Percentiles rank a stretch among this genome's conserved stretches.
phyloP scores from a whole-genome alignment of 805 yeast species.

The Hanseniaspora guilliermondii region DNA sequence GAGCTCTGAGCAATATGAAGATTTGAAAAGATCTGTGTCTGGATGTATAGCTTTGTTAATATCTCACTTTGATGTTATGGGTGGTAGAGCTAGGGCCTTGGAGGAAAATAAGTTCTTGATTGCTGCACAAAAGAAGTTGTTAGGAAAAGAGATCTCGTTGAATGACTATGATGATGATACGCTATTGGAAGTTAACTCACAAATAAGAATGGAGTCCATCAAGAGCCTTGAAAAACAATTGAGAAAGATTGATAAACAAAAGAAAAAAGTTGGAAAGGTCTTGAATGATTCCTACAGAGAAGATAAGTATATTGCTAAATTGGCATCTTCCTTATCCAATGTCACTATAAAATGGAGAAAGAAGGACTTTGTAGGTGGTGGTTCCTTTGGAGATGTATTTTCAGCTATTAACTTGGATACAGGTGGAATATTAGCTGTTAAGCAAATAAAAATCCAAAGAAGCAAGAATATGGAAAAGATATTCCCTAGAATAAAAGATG shows the following conservation, averaged over 20 bases:
- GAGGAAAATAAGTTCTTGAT: conserved; percentile 41
- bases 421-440: conserved; percentile 94
- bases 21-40: conserved; percentile 70
- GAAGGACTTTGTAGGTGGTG: conserved; percentile 86
- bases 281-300: conserved; percentile 78
- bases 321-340: conserved; percentile 81
- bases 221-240: conserved; percentile 44
- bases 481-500: conserved; percentile 83
- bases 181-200: conserved; percentile 45
- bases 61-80: conserved; percentile 96
- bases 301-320: conserved; percentile 69
- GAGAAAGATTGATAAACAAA: conserved; percentile 33
- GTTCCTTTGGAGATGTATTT: conserved; percentile 88
- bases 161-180: conserved; percentile 44
- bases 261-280: conserved; percentile 61
- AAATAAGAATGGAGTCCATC: conserved; percentile 56
- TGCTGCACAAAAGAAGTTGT: conserved; percentile 24
- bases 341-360: conserved; percentile 96
- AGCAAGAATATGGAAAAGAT: conserved; percentile 70
- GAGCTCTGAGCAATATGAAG: conserved; percentile 60
- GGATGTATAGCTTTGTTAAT: conserved; percentile 87
- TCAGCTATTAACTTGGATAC: conserved; percentile 87
- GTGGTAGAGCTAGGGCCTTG: conserved; percentile 70
- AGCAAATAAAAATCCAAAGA: conserved; percentile 85
- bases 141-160: conserved; percentile 24